Base-by-base conservation (phyloP, 805 yeast species). In the Ogataea naganishii region DNA sequence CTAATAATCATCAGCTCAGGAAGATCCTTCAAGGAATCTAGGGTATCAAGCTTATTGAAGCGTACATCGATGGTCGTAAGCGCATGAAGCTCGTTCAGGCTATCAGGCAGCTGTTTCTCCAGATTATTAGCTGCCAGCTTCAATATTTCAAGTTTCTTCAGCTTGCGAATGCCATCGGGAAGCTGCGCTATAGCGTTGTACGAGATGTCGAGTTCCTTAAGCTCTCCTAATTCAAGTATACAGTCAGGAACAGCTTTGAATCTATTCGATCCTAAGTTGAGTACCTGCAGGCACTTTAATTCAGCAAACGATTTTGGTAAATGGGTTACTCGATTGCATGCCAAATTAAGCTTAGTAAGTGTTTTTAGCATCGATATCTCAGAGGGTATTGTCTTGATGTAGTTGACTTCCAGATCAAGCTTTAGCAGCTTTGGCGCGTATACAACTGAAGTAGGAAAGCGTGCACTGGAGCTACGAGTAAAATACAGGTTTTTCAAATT, bases 251-350 rank as follows among this genome's bases (percentile, higher is more conserved):
- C 76, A 2, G 40, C 41, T 26, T 65, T 65, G 45, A 82, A 72
- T 36, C 69, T 62, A 49, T 94, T 92, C 3, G 95, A 86, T 2
- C 95, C 74, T 26, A 92, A 56, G 48, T 92, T 84, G 39, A 92
- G 57, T 5, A 67, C 53, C 33, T 69, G 66, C 41, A 83, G 58
- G 37, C 65, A 65, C 25, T 60, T 60, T 24, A 83, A 57, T 14
- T 66, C 65, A 0, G 73, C 63, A 44, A 84, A 75, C 2, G 72
- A 61, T 18, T 62, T 62, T 1, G 94, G 94, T 24, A 88, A 56
- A 5, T 51, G 49, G 1, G 66, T 63, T 34, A 86, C 58, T 41
- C 80, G 80, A 49, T 88, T 88, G 51, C 92, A 80, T 38, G 82
- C 81, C 39, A 85, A 55, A 43, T 74, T 74, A 36, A 85, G 56